Evolutionary conservation across 768 basidiomycete genomes (phyloP).

Genomic region (Calocera viscosa): DNA sequence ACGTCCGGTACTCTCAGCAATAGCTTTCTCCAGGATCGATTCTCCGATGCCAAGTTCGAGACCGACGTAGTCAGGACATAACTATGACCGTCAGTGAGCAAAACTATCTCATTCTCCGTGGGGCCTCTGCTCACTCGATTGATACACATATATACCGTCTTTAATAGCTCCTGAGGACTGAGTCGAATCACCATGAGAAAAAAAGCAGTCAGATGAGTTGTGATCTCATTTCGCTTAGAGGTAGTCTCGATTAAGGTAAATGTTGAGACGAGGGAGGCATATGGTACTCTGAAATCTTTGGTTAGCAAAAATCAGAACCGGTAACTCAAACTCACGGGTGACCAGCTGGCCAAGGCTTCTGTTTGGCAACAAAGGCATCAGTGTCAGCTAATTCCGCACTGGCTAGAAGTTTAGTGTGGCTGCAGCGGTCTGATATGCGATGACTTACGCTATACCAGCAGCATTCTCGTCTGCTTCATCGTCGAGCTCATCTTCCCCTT

Average conservation of each 20-base stretch:
- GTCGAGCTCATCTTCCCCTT: neutral
- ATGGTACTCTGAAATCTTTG: slow-evolving; percentile 57
- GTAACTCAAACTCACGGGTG: slow-evolving; percentile 49
- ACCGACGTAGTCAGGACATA: slow-evolving; percentile 90
- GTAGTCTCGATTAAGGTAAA: slow-evolving; percentile 87
- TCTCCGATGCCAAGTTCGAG: slow-evolving; percentile 95
- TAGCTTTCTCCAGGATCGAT: slow-evolving; percentile 85
- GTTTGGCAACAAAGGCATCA: slow-evolving; percentile 6
- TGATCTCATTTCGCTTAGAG: slow-evolving; percentile 91
- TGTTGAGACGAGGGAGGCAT: slow-evolving; percentile 78
- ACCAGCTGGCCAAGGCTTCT: slow-evolving; percentile 51
- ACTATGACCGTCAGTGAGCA: slow-evolving; percentile 33
- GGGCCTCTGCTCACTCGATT: slow-evolving; percentile 54
- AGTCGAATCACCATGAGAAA: slow-evolving; percentile 80
- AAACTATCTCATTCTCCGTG: neutral
- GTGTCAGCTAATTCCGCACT: slow-evolving; percentile 14
- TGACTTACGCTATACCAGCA: neutral
- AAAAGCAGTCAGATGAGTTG: slow-evolving; percentile 74
- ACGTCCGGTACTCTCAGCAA: slow-evolving; percentile 88
- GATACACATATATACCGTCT: slow-evolving; percentile 90
- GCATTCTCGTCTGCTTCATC: slow-evolving; percentile 7
- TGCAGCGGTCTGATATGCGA: neutral
- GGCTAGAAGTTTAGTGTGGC: neutral
- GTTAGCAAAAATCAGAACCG: neutral
- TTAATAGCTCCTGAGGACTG: slow-evolving; percentile 65